Conservation (phyloP, 2,329 filamentous ascomycete genomes). For the Sporothrix protearum region DNA sequence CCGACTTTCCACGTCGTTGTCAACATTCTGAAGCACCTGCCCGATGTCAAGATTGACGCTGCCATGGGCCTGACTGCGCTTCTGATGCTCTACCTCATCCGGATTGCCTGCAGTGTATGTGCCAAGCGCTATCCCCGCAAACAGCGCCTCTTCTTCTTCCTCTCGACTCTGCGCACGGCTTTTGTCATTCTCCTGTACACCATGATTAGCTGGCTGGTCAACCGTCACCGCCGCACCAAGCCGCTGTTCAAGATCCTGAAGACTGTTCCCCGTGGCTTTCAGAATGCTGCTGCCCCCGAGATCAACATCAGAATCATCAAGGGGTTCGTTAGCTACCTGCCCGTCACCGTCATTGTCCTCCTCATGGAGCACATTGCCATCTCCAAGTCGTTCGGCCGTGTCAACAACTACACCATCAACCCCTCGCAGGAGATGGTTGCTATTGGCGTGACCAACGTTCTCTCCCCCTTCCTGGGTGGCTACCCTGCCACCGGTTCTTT, state of each 20-base stretch:
- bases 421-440: conserved; percentile 95
- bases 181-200: conserved; percentile 93
- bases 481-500: conserved; percentile 82
- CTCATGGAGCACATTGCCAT: conserved; percentile 98
- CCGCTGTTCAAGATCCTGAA: conserved; percentile 73
- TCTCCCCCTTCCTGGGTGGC: conserved; percentile 86
- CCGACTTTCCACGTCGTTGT: conserved; percentile 80
- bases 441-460: conserved; percentile 85
- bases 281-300: conserved; percentile 70
- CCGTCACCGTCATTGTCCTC: conserved; percentile 83
- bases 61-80: conserved; percentile 84
- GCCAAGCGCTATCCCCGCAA: conserved; percentile 67
- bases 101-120: conserved; percentile 58
- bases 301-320: conserved; percentile 64
- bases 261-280: conserved; percentile 77
- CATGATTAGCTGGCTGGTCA: conserved; percentile 81
- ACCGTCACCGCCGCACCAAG: conserved; percentile 59
- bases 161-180: conserved; percentile 83
- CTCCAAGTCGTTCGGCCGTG: conserved; percentile 93
- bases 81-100: conserved; percentile 70
- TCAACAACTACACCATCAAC: conserved; percentile 96
- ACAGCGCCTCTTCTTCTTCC: conserved; percentile 79
- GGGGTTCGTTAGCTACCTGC: conserved; percentile 68
- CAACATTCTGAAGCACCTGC: conserved; percentile 72
- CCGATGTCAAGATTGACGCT: conserved; percentile 67